These are phyloP conservation scores for Hypoxylon sp. DNA, from an alignment of 2,329 filamentous ascomycete species.

Conservation along the genomic window DNA sequence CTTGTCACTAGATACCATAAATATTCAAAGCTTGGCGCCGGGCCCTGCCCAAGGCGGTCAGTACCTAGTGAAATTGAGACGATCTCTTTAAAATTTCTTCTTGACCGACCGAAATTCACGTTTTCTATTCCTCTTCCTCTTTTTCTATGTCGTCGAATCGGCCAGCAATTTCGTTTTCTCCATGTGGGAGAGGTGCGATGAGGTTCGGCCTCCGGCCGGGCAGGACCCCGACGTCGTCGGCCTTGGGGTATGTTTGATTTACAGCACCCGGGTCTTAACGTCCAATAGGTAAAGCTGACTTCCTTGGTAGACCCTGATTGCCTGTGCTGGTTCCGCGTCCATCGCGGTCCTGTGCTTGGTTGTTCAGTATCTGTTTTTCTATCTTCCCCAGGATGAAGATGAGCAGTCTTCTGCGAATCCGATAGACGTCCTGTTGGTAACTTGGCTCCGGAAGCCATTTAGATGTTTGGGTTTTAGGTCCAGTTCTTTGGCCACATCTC, in stretches of 20 bases:
- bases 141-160: conserved; percentile 46
- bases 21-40: conserved; percentile 37
- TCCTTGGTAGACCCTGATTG: conserved; percentile 44
- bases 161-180: conserved; percentile 44
- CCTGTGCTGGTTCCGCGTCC: conserved; percentile 46
- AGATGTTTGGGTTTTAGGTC: conserved; percentile 40
- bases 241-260: conserved; percentile 41
- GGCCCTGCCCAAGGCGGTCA: conserved; percentile 40
- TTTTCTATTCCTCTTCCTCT: conserved; percentile 22
- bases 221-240: conserved; percentile 48
- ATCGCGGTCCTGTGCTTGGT: conserved; percentile 45
- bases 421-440: conserved; percentile 45
- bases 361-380: conserved; percentile 49
- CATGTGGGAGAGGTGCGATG: conserved; percentile 48
- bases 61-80: conserved; percentile 35
- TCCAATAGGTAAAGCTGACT: conserved; percentile 26
- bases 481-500: conserved; percentile 24
- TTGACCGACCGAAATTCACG: conserved; percentile 37
- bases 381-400: conserved; percentile 38
- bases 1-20: conserved; percentile 41
- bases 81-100: conserved; percentile 34
- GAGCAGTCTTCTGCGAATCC: conserved; percentile 41
- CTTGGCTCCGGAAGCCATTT: conserved; percentile 43
- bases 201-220: conserved; percentile 45
- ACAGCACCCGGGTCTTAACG: background rate